A percentile compares a stretch with the other conserved stretches of the same genome.
These are phyloP conservation scores for Epichloe sylvatica DNA, from an alignment of 2,329 filamentous ascomycete genomes.

Conservation along the genomic window DNA sequence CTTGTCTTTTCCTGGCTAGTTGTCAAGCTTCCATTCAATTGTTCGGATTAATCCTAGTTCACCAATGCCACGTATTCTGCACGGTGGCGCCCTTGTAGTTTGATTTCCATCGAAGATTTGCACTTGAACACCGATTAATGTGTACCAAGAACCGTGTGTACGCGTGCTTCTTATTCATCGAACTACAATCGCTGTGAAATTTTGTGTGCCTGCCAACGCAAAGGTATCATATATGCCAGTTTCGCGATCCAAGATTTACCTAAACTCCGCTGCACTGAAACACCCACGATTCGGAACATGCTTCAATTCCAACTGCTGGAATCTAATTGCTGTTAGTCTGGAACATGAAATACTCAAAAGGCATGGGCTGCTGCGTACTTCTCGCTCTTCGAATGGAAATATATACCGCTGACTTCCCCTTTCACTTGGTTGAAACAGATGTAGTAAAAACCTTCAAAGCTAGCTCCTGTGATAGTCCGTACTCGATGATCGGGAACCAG, in stretches of 20 bases:
- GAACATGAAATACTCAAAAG: neutral
- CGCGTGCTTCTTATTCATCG: neutral
- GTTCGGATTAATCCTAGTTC: neutral
- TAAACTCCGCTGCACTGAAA: slow-evolving; percentile 75
- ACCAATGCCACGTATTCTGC: neutral
- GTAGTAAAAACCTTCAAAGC: slow-evolving; percentile 98
- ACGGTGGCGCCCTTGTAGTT: neutral
- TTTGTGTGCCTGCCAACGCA: neutral
- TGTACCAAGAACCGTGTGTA: neutral
- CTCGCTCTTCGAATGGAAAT: slow-evolving; percentile 96
- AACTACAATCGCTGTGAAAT: neutral
- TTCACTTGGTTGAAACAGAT: slow-evolving; percentile 93
- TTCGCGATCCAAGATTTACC: slow-evolving; percentile 14
- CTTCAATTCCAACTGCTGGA: slow-evolving; percentile 83
- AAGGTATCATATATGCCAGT: neutral
- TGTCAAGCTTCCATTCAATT: neutral
- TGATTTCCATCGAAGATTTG: neutral
- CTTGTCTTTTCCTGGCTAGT: neutral
- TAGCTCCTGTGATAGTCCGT: slow-evolving; percentile 79
- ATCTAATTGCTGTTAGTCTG: slow-evolving; percentile 35
- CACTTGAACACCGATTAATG: neutral
- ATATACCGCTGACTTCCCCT: slow-evolving; percentile 81
- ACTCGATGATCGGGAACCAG: slow-evolving; percentile 90
- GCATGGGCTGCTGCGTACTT: slow-evolving; percentile 47
- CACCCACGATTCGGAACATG: slow-evolving; percentile 77